Evolutionary conservation across 805 yeast species (phyloP), one percentile per base, ranked within the genome.

Genomic region (Yarrowia bubula): DNA sequence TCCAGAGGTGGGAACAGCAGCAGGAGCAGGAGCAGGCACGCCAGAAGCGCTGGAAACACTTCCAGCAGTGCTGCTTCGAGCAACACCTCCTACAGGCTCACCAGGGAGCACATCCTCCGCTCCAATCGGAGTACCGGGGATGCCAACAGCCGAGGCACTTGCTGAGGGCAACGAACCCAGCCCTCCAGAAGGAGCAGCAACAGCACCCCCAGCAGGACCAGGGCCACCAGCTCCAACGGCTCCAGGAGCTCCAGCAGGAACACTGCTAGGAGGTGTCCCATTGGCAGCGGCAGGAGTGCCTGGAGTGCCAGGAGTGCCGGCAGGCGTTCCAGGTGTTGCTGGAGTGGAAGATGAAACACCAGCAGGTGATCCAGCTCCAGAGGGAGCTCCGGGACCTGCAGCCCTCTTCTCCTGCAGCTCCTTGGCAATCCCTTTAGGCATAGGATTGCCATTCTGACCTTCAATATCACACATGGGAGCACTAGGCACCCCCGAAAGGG

Each of bases 401-500:
- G 32, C 37, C 38, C 35, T 37, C 43, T 51, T 38, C 48, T 41
- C 39, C 31, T 55, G 41, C 31, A 35, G 37, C 48, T 41, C 48
- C 5, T 28, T 38, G 17, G 62, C 62, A 11, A 42, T 55, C 1
- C 48, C 48, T 1, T 47, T 48, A 11, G 62, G 46, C 62, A 41
- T 33, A 39, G 58, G 58, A 39, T 51, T 51, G 32, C 58, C 58
- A n/a, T 51, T 51, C 58, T 22, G 35, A n/a, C 58, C 58, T 18
- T 51, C 58, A 3, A 51, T 14, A 17, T 51, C 58, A 28, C 7
- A 22, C 14, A 4, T 22, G 11, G 42, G 44, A 13, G 38, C 28
- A 13, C 53, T 39, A 5, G 44, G 44, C 1, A 44, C 14, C 1
- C 38, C 47, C 10, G 47, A 17, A 11, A 55, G n/a, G 28, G 61